These are phyloP conservation scores for Alternaria infectoria DNA, from an alignment of 2,329 filamentous ascomycete genomes.

Conservation along the genomic window DNA sequence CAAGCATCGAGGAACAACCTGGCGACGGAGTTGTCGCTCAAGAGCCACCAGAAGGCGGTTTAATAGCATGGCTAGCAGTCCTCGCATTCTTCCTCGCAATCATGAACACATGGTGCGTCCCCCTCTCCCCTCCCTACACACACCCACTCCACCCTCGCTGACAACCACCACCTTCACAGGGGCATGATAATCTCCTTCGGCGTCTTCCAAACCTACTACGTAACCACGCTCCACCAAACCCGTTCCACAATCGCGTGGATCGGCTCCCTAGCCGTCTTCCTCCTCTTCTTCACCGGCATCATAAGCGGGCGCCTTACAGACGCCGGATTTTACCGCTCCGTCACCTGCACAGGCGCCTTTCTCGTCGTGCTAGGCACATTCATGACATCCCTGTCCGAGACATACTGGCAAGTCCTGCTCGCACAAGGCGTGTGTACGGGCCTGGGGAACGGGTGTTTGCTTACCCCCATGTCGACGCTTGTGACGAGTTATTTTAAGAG, in stretches of 20 bases:
- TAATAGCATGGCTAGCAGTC: not conserved
- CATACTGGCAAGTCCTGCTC: constrained; percentile 53
- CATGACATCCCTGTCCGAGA: constrained; percentile 51
- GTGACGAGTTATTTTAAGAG: not conserved
- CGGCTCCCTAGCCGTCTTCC: constrained; percentile 55
- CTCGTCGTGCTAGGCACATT: constrained; percentile 55
- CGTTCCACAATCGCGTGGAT: constrained; percentile 58
- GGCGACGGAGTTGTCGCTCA: not conserved
- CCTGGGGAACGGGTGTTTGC: constrained; percentile 24
- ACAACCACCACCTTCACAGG: constrained; percentile 32
- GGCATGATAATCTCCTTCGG: constrained; percentile 33
- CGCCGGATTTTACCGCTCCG: constrained; percentile 54
- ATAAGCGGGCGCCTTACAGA: constrained; percentile 56
- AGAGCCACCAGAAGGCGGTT: not conserved
- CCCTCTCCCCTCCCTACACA: not conserved
- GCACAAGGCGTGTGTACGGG: constrained; percentile 34
- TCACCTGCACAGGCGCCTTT: constrained; percentile 47
- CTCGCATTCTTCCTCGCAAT: not conserved
- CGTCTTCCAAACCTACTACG: constrained; percentile 40
- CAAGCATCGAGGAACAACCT: not conserved
- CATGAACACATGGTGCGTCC: not conserved
- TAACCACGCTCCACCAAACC: constrained; percentile 34
- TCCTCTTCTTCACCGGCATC: constrained; percentile 54
- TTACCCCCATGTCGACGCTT: not conserved
- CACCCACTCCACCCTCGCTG: not conserved